Percentiles rank a stretch among this genome's conserved stretches.
phyloP scores from a whole-genome alignment of 352 stramenopile species.

The Globisporangium uncinulatum region DNA sequence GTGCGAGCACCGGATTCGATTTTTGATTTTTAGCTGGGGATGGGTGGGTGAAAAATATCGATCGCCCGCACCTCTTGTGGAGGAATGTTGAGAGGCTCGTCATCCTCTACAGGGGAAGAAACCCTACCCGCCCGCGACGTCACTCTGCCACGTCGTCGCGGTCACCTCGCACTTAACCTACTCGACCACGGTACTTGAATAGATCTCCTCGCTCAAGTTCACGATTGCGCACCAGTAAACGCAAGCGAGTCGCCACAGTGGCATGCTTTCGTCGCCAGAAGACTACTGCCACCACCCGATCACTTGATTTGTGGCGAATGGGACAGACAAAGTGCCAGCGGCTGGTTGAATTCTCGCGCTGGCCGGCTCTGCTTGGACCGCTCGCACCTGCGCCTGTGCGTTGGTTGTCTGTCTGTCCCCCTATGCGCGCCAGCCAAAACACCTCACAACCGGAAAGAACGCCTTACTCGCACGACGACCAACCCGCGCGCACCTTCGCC shows the following conservation, averaged over 20 bases:
- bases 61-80: not conserved
- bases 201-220: slow-evolving; percentile 1
- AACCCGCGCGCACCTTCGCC: not conserved
- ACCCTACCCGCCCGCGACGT: not conserved
- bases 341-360: slow-evolving; percentile 15
- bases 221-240: not conserved
- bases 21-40: not conserved
- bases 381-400: not conserved
- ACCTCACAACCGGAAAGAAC: slow-evolving; percentile 1
- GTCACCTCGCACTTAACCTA: slow-evolving; percentile 15
- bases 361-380: slow-evolving; percentile 8
- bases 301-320: not conserved
- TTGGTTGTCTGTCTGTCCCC: not conserved
- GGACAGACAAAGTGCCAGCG: not conserved
- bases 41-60: too few relatives aligned
- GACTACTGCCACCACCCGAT: not conserved
- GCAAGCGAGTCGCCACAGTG: slow-evolving; percentile 1
- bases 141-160: slow-evolving; percentile 16
- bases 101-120: not conserved
- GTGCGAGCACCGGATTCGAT: not conserved
- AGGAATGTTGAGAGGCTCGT: not conserved
- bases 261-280: not conserved
- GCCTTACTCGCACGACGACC: not conserved
- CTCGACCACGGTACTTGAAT: not conserved
- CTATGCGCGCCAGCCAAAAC: slow-evolving; percentile 2